phyloP scores from a whole-genome alignment of 225 moss, liverwort and hornwort genomes.

The Pleurozium schreberi region DNA sequence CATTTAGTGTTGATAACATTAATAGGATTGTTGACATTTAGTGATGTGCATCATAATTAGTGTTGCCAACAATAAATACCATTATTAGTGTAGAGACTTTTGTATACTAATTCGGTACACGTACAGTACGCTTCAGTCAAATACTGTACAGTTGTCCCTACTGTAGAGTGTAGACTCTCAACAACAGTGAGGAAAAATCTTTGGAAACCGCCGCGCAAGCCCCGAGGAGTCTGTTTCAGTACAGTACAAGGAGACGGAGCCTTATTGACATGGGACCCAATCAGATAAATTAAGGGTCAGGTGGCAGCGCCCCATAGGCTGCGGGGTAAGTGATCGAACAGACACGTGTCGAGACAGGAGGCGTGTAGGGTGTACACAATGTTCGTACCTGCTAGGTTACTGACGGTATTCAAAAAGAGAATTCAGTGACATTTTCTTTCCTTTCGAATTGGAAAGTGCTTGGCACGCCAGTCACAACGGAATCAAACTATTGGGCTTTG shows the following conservation, averaged over 20 bases:
- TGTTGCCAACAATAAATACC: too few relatives aligned
- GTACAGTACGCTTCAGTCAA: too few relatives aligned
- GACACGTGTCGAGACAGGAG: background rate
- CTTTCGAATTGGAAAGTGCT: background rate
- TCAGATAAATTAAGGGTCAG: background rate
- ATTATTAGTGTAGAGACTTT: too few relatives aligned
- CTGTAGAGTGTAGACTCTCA: background rate
- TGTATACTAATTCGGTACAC: background rate
- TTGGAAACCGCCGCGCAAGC: background rate
- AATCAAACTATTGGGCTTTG: background rate
- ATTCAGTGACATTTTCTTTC: background rate
- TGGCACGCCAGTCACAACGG: background rate
- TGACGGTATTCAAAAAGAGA: background rate
- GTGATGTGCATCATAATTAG: too few relatives aligned
- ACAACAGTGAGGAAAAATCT: background rate
- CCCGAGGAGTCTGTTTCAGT: background rate
- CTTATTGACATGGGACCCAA: background rate
- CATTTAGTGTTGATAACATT: too few relatives aligned
- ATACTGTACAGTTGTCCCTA: too few relatives aligned
- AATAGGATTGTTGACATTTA: too few relatives aligned
- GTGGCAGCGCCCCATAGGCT: background rate
- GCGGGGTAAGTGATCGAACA: accelerated
- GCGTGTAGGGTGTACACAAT: background rate
- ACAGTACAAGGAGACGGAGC: background rate
- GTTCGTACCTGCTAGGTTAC: background rate